phyloP scores from a whole-genome alignment of 768 basidiomycete genomes.

The Inosperma sp. region DNA sequence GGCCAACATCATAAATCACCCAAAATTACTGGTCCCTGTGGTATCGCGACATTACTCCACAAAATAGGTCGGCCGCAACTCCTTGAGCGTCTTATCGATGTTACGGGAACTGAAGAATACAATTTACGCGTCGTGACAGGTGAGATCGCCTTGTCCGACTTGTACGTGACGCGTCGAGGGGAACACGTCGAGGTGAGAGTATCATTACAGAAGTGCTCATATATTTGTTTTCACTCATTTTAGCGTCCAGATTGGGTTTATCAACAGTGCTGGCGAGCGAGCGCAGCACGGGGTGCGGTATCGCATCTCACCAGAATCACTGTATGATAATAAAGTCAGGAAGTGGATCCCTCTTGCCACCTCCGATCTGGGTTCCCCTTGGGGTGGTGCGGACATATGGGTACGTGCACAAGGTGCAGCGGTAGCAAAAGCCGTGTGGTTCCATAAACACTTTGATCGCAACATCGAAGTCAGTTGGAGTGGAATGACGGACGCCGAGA shows the following conservation, averaged over 20 bases:
- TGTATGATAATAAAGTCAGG: constrained; percentile 12
- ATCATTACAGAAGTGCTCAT: neutral
- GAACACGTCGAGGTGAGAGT: neutral
- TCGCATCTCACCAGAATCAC: constrained; percentile 13
- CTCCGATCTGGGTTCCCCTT: constrained; percentile 17
- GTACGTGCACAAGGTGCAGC: constrained; percentile 22
- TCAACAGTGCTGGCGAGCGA: constrained; percentile 12
- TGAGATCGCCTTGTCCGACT: neutral
- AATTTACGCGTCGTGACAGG: constrained; percentile 9
- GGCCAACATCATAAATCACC: constrained; percentile 23
- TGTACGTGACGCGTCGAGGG: constrained; percentile 1
- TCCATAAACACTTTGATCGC: constrained; percentile 14
- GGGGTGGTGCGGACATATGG: constrained; percentile 21
- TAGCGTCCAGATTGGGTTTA: constrained; percentile 14
- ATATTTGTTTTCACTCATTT: neutral
- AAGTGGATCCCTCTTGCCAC: constrained; percentile 22
- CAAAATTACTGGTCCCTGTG: constrained; percentile 17
- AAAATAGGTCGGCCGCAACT: constrained; percentile 18
- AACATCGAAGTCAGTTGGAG: constrained; percentile 21
- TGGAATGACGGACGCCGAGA: constrained; percentile 20
- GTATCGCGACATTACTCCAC: constrained; percentile 21
- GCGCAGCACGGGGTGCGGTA: constrained; percentile 17
- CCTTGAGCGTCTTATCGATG: constrained; percentile 22
- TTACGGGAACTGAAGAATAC: constrained; percentile 17
- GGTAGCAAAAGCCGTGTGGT: constrained; percentile 24